phyloP scores from a whole-genome alignment of 2,329 filamentous ascomycete species.

The Arachnomyces sp. region DNA sequence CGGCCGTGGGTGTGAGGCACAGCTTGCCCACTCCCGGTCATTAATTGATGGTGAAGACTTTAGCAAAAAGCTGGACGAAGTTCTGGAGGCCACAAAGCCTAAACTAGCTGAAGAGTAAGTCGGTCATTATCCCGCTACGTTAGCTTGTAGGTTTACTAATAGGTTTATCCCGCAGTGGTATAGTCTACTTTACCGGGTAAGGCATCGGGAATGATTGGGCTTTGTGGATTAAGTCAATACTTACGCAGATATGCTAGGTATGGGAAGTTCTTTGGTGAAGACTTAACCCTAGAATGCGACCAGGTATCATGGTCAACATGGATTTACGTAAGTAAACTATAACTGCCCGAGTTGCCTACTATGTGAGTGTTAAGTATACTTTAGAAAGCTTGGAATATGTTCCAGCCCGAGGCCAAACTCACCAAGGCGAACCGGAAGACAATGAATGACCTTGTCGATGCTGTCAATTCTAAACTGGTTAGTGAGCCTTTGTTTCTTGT shows the following conservation, averaged over 20 bases:
- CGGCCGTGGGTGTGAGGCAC: neutral
- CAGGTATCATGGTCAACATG: slow-evolving; percentile 4
- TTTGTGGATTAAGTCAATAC: neutral
- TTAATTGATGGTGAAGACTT: neutral
- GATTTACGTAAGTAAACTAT: neutral
- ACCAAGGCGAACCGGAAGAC: neutral
- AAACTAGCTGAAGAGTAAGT: slow-evolving; percentile 1
- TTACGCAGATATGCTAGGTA: neutral
- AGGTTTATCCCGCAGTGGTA: too few species aligned
- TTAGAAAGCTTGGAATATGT: neutral
- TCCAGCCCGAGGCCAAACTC: neutral
- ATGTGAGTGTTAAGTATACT: neutral
- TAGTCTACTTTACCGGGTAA: slow-evolving; percentile 1
- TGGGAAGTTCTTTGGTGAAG: slow-evolving; percentile 3
- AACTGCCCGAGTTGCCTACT: neutral
- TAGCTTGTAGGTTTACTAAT: too few species aligned
- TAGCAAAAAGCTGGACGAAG: neutral
- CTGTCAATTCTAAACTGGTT: slow-evolving; percentile 1
- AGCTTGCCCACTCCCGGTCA: neutral
- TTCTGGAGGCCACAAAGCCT: neutral
- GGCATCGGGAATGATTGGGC: neutral
- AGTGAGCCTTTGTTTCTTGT: neutral
- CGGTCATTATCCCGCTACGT: too few species aligned
- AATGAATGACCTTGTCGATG: slow-evolving; percentile 1
- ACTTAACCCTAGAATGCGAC: neutral